These are phyloP conservation scores for Capsaspora owczarzaki DNA, from an alignment of 78 protist species.

Conservation along the genomic window DNA sequence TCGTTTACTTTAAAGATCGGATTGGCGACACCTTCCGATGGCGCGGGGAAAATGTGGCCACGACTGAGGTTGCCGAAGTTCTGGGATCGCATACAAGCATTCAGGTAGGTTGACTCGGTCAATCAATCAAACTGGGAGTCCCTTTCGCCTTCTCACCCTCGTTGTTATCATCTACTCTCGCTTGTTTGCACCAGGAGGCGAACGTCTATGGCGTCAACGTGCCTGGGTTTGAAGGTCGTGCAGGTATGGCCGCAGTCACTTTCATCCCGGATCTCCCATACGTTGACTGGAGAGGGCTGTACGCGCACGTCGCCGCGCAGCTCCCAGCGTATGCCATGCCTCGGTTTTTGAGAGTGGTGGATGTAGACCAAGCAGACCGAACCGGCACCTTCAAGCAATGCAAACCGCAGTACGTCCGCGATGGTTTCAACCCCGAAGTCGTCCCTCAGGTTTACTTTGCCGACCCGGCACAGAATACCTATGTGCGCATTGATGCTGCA, in stretches of 20 bases:
- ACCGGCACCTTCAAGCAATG: slow-evolving; percentile 46
- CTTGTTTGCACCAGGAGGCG: too few species aligned
- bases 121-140: too few species aligned
- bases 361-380: background rate
- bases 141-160: too few species aligned
- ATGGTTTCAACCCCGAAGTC: slow-evolving; percentile 25
- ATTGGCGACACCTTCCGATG: slow-evolving; percentile 60
- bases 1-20: too few species aligned
- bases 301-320: too few species aligned
- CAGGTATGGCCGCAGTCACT: slow-evolving; percentile 15
- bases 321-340: slow-evolving; percentile 9
- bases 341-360: background rate
- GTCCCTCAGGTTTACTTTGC: too few species aligned
- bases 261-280: too few species aligned
- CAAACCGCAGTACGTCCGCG: slow-evolving; percentile 10
- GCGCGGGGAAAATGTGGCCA: slow-evolving; percentile 60
- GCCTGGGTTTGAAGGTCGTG: background rate
- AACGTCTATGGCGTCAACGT: slow-evolving; percentile 4
- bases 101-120: background rate
- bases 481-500: too few species aligned
- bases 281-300: too few species aligned
- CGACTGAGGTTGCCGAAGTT: slow-evolving; percentile 36
- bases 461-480: too few species aligned
- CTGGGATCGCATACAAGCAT: too few species aligned
- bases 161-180: too few species aligned